Evolutionary conservation across 2,329 filamentous ascomycete genomes (phyloP).

Genomic region (Ophiostoma quercus): DNA sequence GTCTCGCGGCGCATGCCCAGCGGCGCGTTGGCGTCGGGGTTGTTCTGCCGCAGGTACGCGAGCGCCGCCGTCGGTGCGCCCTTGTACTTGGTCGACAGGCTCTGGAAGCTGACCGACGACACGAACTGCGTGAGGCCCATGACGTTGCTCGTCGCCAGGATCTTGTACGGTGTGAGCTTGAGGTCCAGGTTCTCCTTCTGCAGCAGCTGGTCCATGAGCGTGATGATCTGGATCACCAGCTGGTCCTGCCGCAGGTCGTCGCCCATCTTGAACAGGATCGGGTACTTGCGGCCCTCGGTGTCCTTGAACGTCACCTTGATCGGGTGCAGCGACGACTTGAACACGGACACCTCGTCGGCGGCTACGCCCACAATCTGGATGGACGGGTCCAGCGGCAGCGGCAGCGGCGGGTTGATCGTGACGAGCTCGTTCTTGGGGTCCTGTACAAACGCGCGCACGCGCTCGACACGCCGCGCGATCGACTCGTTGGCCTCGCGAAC

Average conservation of each 20-base stretch:
- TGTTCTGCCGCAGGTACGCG: slow-evolving; percentile 80
- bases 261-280: slow-evolving; percentile 94
- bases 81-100: slow-evolving; percentile 77
- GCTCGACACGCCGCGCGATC: slow-evolving; percentile 73
- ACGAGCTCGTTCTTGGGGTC: slow-evolving; percentile 88
- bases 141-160: slow-evolving; percentile 82
- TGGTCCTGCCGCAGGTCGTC: slow-evolving; percentile 96
- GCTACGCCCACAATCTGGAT: slow-evolving; percentile 73
- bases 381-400: slow-evolving; percentile 81
- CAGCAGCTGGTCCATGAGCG: slow-evolving; percentile 91
- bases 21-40: slow-evolving; percentile 75
- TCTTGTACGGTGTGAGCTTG: slow-evolving; percentile 92
- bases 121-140: slow-evolving; percentile 94
- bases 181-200: slow-evolving; percentile 95
- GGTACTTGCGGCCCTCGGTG: slow-evolving; percentile 68
- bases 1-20: slow-evolving; percentile 85
- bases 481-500: slow-evolving; percentile 75
- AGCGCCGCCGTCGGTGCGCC: slow-evolving; percentile 51
- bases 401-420: slow-evolving; percentile 76
- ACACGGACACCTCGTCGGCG: slow-evolving; percentile 74
- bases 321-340: slow-evolving; percentile 91
- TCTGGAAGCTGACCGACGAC: slow-evolving; percentile 75
- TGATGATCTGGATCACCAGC: slow-evolving; percentile 94
- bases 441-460: slow-evolving; percentile 74
- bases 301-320: slow-evolving; percentile 90